phyloP scores from a whole-genome alignment of 2,329 filamentous ascomycete species.

The Apiospora rasikravindrae region DNA sequence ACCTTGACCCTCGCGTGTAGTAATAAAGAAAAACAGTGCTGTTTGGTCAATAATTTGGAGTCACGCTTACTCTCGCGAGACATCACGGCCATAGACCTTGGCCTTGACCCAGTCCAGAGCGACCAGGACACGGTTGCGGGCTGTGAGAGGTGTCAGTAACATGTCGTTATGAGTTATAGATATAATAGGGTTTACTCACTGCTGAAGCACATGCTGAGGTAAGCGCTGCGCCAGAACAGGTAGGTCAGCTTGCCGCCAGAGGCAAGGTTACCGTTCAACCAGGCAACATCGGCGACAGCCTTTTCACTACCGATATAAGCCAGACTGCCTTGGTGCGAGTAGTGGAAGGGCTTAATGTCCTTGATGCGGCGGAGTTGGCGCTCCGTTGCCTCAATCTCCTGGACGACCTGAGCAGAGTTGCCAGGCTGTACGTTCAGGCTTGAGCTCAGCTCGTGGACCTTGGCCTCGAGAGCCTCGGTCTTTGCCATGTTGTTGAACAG shows the following conservation, averaged over 20 bases:
- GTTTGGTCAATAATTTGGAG: neutral
- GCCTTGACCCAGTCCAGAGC: slow-evolving; percentile 96
- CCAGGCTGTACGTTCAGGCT: slow-evolving; percentile 65
- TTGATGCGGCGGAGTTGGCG: slow-evolving; percentile 87
- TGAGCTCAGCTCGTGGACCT: slow-evolving; percentile 73
- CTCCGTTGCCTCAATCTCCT: slow-evolving; percentile 84
- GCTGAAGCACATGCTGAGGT: slow-evolving; percentile 99
- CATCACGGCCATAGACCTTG: slow-evolving; percentile 94
- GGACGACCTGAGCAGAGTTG: slow-evolving; percentile 70
- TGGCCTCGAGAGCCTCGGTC: slow-evolving; percentile 79
- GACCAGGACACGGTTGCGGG: slow-evolving; percentile 92
- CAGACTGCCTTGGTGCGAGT: slow-evolving; percentile 95
- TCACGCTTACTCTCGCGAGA: slow-evolving; percentile 73
- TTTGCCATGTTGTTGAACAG: slow-evolving; percentile 99
- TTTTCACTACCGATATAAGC: slow-evolving; percentile 98
- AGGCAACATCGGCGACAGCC: slow-evolving; percentile 95
- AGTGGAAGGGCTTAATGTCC: slow-evolving; percentile 96
- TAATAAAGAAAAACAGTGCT: slow-evolving; percentile 18
- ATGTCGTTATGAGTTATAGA: neutral
- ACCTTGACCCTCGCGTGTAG: slow-evolving; percentile 19
- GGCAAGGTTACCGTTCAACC: slow-evolving; percentile 96
- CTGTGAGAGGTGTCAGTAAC: slow-evolving; percentile 49
- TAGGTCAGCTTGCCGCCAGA: slow-evolving; percentile 93
- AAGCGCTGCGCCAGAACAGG: slow-evolving; percentile 97
- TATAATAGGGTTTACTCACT: slow-evolving; percentile 65